Evolutionary conservation across 2,329 filamentous ascomycete species (phyloP), one percentile per base, ranked within the genome.

Genomic region (Epicoccum nigrum): DNA sequence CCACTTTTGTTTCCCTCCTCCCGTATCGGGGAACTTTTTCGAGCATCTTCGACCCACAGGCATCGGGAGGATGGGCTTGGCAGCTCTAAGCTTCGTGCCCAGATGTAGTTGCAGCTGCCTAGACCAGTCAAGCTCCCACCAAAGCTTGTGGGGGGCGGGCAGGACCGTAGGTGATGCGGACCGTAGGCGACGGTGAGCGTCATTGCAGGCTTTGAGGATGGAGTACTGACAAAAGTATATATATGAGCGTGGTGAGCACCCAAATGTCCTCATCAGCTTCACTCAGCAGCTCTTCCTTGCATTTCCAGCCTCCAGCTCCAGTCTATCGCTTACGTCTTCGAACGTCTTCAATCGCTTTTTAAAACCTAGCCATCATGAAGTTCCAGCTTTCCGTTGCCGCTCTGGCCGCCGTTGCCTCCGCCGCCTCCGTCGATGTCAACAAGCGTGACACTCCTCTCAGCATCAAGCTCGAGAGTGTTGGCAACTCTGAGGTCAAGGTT

Each of bases 401-500:
- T 44, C 55, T 69, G 56, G 64, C 56, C 35, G 51, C 65, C 7
- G 64, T 58, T 34, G 66, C 59, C 53, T 64, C 58, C 25, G 66
- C 66, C 12, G 58, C 60, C 21, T 65, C 63, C 19, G 57, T 69
- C 38, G 59, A 67, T 56, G 51, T 64, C 49, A 53, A 61, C 58
- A 69, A 68, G 63, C 64, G 77, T 62, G 63, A 74, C 63, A 63
- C 73, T 38, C 56, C 61, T 21, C 41, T 71, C 45, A 61, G 59
- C 35, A 64, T 68, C 53, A 70, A 77, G 63, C 74, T 83, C 48
- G 70, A 79, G 65, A 72, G 77, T 59, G 66, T 76, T 17, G 78
- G 77, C 51, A 83, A 83, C 71, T 77, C 80, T n/a, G 74, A 73
- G 45, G 74, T 84, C 58, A 82, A 81, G 71, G 79, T 81, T 23